Evolutionary conservation across 2,329 filamentous ascomycete genomes (phyloP), one percentile per base, ranked within the genome.

Genomic region (Dothistroma pini): DNA sequence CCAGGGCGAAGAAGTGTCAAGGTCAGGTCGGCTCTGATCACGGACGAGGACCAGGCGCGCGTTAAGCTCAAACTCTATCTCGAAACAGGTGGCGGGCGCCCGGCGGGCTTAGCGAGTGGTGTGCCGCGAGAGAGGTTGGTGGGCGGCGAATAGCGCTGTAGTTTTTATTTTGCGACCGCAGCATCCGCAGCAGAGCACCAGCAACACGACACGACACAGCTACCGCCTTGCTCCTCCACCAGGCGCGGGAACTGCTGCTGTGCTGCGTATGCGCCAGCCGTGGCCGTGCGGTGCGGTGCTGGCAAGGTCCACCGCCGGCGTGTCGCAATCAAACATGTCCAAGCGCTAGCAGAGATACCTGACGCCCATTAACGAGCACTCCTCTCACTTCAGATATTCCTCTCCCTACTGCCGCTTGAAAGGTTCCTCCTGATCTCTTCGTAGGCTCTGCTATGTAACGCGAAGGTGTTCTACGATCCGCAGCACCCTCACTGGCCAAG

Each of bases 301-400:
- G 57, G 58, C 64, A 62, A 47, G 56, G 52, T 54, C 60, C 64
- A 63, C 64, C 62, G 60, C 56, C 60, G 56, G 57, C 55, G 59
- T 65, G 59, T 62, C 63, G 65, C 61, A 65, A 63, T 66, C 65
- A 66, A 66, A 66, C 58, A 53, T 29, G 31, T 12, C 51, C n/a
- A 44, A 16, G 16, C 41, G 41, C 41, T 19, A 44, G 41, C 41
- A 44, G 14, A 44, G 41, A 29, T 29, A 29, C 25, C 25, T 29
- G 25, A 2, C 25, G 25, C 25, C 25, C 25, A 6, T 19, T 44
- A 19, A 44, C 41, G 14, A 44, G 41, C 41, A 44, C 16, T 29
- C 25, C 25, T 29, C 25, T 29, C 25, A 29, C 25, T 29, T 29
- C 25, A 29, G 25, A 29, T 44, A 19, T 7, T 44, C 38, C 38